Evolutionary conservation across 371 early-diverging fungal species (phyloP).

Genomic region (Dipsacomyces acuminosporus): DNA sequence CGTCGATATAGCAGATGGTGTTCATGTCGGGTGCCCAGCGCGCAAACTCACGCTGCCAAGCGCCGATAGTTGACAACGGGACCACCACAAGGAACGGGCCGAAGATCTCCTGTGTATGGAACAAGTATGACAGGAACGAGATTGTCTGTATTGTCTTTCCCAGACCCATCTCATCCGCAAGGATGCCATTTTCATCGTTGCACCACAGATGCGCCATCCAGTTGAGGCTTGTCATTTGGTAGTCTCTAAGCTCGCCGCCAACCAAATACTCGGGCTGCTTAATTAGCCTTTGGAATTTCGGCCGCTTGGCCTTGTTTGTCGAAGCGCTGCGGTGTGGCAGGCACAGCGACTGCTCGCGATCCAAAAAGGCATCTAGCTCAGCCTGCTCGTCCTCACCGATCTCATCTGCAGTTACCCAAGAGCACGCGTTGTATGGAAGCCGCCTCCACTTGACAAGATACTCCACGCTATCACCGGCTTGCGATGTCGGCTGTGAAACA

Average conservation of each 20-base stretch:
- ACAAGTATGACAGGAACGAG: slow-evolving; percentile 91
- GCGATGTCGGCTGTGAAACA: slow-evolving; percentile 6
- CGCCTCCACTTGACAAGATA: slow-evolving; percentile 92
- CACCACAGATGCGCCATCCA: slow-evolving; percentile 99
- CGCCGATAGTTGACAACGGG: slow-evolving; percentile 88
- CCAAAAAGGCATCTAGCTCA: slow-evolving; percentile 81
- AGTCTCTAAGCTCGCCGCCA: slow-evolving; percentile 93
- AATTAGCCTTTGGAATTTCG: slow-evolving; percentile 67
- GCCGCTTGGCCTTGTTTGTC: slow-evolving; percentile 53
- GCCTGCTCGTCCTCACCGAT: slow-evolving; percentile 61
- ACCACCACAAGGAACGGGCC: slow-evolving; percentile 97
- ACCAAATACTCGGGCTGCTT: slow-evolving; percentile 77
- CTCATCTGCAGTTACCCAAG: slow-evolving; percentile 80
- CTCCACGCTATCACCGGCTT: slow-evolving; percentile 51
- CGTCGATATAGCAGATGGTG: slow-evolving; percentile 83
- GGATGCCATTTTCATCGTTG: slow-evolving; percentile 88
- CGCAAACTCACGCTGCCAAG: slow-evolving; percentile 92
- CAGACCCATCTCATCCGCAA: slow-evolving; percentile 94
- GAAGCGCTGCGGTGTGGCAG: slow-evolving; percentile 67
- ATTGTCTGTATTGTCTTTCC: slow-evolving; percentile 99
- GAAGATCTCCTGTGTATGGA: slow-evolving; percentile 73
- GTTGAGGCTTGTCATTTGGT: slow-evolving; percentile 95
- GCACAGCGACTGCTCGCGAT: slow-evolving; percentile 63
- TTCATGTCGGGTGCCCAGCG: slow-evolving; percentile 96
- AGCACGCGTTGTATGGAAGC: slow-evolving; percentile 80